Base-by-base conservation (phyloP, 2,329 filamentous ascomycete species). In the Xylaria hypoxylon region DNA sequence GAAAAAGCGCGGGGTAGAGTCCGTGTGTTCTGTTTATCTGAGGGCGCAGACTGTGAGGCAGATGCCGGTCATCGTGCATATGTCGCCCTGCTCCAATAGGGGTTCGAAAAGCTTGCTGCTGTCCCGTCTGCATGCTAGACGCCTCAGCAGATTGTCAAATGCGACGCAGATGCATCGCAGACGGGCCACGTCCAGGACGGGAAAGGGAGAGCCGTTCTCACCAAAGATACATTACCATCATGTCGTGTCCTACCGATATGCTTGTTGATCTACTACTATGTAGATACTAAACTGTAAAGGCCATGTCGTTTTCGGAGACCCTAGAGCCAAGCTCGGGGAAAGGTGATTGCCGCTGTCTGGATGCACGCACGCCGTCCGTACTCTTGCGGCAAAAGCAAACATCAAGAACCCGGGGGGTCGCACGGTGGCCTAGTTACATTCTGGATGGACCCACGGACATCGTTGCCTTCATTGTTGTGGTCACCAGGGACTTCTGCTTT, bases 51-150 rank as follows among this genome's bases (percentile, higher is more conserved):
- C 33, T 52, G 48, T 59, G 64, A 67, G 45, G 67, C 63, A 66
- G 59, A 68, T 68, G 67, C 63, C 56, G 58, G 67, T 68, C 67
- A 69, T 69, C 64, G 62, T 65, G 67, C 67, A 68, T 67, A 58
- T 64, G 64, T 64, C 28, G 56, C 26, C 63, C 22, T 52, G 50
- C 42, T 51, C 64, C 64, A 67, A 64, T 69, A 68, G 63, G 57
- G 60, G 57, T 35, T 60, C 50, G 61, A 44, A 59, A 40, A 47
- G 15, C 60, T 52, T 35, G 47, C 35, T 58, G 4, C 47, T 62
- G 45, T 38, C 51, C 44, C 22, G 40, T 52, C 38, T 53, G 53
- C 48, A 59, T 40, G 22, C 38, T 31, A 22, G 47, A 48, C 53
- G n/a, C 45, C 33, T 19, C 19, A 59, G 44, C 50, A 47, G 47